Conservation (phyloP, 306 rosid species). For the Notholithocarpus densiflorus region DNA sequence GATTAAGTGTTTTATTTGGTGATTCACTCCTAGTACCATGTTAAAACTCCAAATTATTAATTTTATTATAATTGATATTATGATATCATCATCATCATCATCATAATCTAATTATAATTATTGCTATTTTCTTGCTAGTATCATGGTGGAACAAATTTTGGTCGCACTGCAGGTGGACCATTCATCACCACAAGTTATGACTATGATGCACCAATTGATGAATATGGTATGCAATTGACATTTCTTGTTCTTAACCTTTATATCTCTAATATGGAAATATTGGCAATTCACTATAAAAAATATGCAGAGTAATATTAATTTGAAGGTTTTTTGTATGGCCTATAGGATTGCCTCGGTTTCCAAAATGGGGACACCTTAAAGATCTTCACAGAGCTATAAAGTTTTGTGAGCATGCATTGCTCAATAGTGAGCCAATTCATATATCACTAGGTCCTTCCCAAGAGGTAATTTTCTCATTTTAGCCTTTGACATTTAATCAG, state of each 20-base stretch:
- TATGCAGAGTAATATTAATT: not conserved
- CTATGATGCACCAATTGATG: constrained; percentile 93
- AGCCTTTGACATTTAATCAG: constrained; percentile 10
- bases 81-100: not conserved
- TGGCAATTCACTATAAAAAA: not conserved
- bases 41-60: not conserved
- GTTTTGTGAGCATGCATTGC: constrained; percentile 65
- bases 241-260: not conserved
- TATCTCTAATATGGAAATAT: not conserved
- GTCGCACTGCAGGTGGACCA: constrained; percentile 97
- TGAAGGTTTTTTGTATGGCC: not conserved
- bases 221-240: constrained; percentile 57
- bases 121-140: constrained; percentile 43
- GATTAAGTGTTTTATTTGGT: not conserved
- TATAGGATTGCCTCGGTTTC: constrained; percentile 81
- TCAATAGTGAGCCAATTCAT: constrained; percentile 51
- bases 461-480: constrained; percentile 55
- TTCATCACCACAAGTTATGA: constrained; percentile 97
- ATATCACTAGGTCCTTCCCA: constrained; percentile 63
- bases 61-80: not conserved
- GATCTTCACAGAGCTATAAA: constrained; percentile 86
- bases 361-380: constrained; percentile 97
- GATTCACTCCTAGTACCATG: not conserved
- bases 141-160: constrained; percentile 98
- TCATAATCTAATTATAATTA: constrained; percentile 2